Conservation (phyloP, 169 alveolate genomes). For the Eimeria falciformis region DNA sequence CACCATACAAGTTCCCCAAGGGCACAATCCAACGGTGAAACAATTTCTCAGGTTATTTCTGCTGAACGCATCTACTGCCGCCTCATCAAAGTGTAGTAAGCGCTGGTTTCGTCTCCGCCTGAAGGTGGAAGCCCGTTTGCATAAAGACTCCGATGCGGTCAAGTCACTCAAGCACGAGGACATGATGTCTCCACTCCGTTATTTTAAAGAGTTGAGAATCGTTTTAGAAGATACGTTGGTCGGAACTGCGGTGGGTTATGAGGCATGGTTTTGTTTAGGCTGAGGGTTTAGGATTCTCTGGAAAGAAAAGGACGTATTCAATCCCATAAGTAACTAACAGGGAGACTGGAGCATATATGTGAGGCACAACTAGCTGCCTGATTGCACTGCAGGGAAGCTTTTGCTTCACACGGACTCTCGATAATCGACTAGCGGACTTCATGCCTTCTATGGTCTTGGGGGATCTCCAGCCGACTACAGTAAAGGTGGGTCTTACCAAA, state of each 20-base stretch:
- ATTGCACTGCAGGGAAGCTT: background rate
- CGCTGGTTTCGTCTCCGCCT: background rate
- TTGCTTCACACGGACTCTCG: background rate
- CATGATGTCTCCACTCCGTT: background rate
- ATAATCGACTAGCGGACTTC: background rate
- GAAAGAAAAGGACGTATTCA: too few species aligned
- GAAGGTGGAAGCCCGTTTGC: background rate
- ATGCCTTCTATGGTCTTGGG: background rate
- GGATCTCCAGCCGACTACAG: background rate
- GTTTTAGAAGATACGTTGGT: background rate
- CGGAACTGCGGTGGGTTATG: background rate
- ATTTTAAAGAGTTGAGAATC: background rate
- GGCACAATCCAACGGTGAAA: background rate
- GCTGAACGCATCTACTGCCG: conserved; percentile 5
- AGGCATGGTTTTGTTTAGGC: too few species aligned
- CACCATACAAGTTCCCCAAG: background rate
- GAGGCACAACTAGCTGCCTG: too few species aligned
- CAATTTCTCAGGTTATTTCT: background rate
- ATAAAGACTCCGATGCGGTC: background rate
- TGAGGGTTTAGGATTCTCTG: too few species aligned
- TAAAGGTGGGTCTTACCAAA: background rate
- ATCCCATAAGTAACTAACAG: too few species aligned
- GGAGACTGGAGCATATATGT: too few species aligned
- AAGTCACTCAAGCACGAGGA: background rate
- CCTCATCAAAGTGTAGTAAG: background rate